Evolutionary conservation across 202 grass and related monocot species (phyloP).

Genomic region (Schoenoplectus triqueter): DNA sequence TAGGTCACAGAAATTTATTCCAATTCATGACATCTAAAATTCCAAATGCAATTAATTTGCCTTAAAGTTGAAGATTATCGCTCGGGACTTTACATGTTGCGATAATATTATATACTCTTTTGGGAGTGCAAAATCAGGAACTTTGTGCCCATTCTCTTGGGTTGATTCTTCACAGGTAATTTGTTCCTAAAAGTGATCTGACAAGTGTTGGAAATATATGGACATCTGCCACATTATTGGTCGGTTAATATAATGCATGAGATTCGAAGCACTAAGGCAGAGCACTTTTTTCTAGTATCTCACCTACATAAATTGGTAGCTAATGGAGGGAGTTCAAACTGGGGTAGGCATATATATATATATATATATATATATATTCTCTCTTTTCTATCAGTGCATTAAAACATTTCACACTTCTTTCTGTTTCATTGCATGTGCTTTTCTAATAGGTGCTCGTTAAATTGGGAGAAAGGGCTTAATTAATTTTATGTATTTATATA

Average conservation of each 20-base stretch:
- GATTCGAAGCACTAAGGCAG: conserved; percentile 1
- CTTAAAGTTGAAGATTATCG: no score
- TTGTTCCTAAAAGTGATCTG: neutral
- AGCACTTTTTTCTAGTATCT: neutral
- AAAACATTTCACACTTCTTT: conserved; percentile 22
- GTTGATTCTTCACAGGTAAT: neutral
- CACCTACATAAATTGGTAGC: neutral
- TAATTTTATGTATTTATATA: neutral
- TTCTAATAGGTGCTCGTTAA: neutral
- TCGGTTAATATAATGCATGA: conserved; percentile 20
- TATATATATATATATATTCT: neutral
- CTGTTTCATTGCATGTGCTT: neutral
- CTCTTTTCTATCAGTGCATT: conserved; percentile 4
- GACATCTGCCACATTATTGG: conserved; percentile 2
- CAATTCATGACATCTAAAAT: no score
- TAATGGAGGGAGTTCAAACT: neutral
- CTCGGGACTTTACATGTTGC: no score
- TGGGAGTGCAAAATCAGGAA: no score
- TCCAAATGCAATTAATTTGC: neutral
- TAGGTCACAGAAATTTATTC: no score
- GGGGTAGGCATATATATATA: conserved; percentile 19
- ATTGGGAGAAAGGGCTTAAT: neutral
- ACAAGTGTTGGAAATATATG: neutral
- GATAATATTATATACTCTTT: no score
- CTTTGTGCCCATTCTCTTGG: neutral